These are phyloP conservation scores for Ceratocystis papillata DNA, from an alignment of 2,329 filamentous ascomycete species.

Conservation along the genomic window DNA sequence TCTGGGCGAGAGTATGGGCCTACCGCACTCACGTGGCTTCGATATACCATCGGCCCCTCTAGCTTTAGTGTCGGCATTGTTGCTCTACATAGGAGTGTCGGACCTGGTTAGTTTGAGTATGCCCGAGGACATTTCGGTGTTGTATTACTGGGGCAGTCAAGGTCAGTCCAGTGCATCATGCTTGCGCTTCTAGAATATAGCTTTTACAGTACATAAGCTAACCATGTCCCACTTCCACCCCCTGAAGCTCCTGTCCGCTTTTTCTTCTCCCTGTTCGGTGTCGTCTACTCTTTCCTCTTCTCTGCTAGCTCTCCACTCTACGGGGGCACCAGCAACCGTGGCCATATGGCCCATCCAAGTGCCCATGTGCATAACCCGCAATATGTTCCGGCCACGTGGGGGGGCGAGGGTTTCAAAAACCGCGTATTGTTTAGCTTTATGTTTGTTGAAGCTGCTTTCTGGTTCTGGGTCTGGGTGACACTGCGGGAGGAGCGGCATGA, in stretches of 20 bases:
- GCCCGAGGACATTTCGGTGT: constrained; percentile 53
- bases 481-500: constrained; percentile 52
- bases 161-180: constrained; percentile 38
- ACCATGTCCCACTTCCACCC: not conserved
- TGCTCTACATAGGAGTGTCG: constrained; percentile 49
- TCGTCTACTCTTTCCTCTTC: constrained; percentile 56
- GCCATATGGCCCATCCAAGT: constrained; percentile 32
- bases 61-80: constrained; percentile 59
- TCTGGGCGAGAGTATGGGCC: constrained; percentile 70
- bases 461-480: constrained; percentile 76
- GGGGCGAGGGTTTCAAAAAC: constrained; percentile 64
- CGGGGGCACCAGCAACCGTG: constrained; percentile 29
- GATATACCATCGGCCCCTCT: constrained; percentile 58
- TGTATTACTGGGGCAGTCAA: constrained; percentile 57
- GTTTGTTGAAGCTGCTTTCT: constrained; percentile 71
- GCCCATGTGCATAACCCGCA: constrained; percentile 31
- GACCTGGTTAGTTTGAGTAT: constrained; percentile 57
- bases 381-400: constrained; percentile 38
- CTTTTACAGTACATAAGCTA: constrained; percentile 11
- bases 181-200: too few relatives aligned
- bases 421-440: constrained; percentile 73
- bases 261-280: constrained; percentile 48
- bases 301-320: constrained; percentile 42
- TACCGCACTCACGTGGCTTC: constrained; percentile 59
- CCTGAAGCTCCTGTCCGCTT: constrained; percentile 51